These are phyloP conservation scores for Solanum hybrid DNA, from an alignment of 305 asterid species.

Conservation along the genomic window DNA sequence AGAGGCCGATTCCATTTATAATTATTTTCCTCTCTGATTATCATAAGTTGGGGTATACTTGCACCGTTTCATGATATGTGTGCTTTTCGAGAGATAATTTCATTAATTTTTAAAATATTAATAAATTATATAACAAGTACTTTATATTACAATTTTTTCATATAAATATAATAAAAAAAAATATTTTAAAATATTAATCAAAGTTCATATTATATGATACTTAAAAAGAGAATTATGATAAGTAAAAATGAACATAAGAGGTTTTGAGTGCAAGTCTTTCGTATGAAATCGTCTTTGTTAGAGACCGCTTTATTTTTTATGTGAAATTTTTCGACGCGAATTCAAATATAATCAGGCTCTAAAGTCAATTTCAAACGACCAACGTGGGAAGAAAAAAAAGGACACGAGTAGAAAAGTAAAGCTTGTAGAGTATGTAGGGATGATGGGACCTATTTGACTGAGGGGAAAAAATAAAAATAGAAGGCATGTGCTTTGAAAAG, in stretches of 20 bases:
- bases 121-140: background rate
- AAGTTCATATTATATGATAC: background rate
- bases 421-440: background rate
- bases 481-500: conserved; percentile 6
- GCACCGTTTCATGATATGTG: background rate
- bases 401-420: background rate
- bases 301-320: background rate
- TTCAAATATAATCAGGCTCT: fast-evolving
- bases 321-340: fast-evolving
- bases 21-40: background rate
- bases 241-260: background rate
- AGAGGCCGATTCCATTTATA: background rate
- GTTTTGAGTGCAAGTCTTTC: fast-evolving
- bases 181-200: background rate
- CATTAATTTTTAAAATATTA: background rate
- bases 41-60: background rate
- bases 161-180: background rate
- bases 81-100: background rate
- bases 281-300: background rate
- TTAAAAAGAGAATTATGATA: background rate
- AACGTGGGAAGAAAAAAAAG: background rate
- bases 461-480: background rate
- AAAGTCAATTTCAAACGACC: background rate
- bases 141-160: background rate
- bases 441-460: background rate